Base-by-base conservation (phyloP, 352 stramenopile species). In the Globisporangium orthogonon region DNA sequence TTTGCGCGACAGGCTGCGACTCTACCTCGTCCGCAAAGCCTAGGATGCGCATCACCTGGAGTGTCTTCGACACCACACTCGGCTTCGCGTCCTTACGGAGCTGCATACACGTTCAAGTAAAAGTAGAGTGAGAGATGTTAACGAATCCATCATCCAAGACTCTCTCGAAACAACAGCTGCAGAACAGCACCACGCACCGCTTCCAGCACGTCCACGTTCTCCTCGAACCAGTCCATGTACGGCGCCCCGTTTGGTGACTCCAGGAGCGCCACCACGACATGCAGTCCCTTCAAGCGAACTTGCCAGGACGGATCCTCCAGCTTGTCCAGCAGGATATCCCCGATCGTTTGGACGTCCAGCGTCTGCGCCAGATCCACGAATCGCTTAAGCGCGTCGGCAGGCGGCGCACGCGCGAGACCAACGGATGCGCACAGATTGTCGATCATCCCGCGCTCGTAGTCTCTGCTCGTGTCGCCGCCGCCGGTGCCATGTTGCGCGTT, bases 361-460 rank as follows among this genome's bases (percentile, higher is more conserved):
- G 83, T 94, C 62, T 95, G 85, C 17, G 86, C 86, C 58, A 95
- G 70, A 40, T 95, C 83, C 17, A 95, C 73, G 59, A 95, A 95
- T 1, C 86, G 76, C 63, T 89, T 88, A 9, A 95, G 61, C 13
- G 71, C 82, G 59, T 95, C 86, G 6, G 82, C 65, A 17, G 86
- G 83, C 10, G 86, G 84, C 11, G 83, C 86, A 13, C 84, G 82
- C 0, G 84, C 78, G 2, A 95, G 69, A 4, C 86, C 86, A 33
- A 76, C 84, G 2, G 86, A 81, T 7, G 83, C 80, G 37, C 83
- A 94, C 15, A 95, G 68, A 33, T 77, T 87, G 53, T 95, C 86
- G 55, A 95, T 94, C 60, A 95, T 71, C 14, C 78, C 83, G 18
- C 84, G 83, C 58, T 94, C 86, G 58, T 95, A 95, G 29, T 94